Base-by-base conservation (phyloP, 1,139 yeast genomes). In the Blastobotrys aristatus region DNA sequence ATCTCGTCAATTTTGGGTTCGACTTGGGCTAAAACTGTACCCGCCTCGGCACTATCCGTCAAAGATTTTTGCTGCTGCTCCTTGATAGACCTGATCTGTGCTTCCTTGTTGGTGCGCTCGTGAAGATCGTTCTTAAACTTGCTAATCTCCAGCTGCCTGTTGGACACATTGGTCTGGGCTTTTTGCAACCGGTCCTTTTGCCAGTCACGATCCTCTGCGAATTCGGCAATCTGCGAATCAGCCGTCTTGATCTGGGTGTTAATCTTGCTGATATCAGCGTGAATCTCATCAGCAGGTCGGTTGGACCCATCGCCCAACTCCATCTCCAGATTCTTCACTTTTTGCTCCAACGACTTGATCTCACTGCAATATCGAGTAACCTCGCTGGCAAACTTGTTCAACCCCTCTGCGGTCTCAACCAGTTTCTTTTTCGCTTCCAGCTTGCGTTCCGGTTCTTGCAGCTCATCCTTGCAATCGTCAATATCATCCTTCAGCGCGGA, bases 111-210 rank as follows among this genome's bases (percentile, higher is more conserved):
- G 0, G 43, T 35, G 37, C 53, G 53, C 11, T 57, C 59, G 8
- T 47, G 50, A 11, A 64, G 44, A 33, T 50, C 52, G 6, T 44
- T 39, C 38, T 61, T 60, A 27, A 55, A 43, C 31, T 77, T 76
- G 54, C 80, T 76, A 8, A 87, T 75, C 3, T 64, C 64, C 22
- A 82, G 65, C 54, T 73, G 74, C 50, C 75, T 74, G 56, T 84
- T 89, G 52, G 82, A 80, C 7, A 84, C 67, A 27, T 67, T 64
- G 40, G 67, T 74, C 43, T 83, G 80, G 27, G 82, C 57, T 18
- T 71, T 26, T 16, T 45, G 48, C 4, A 48, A 27, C 11, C 30
- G 14, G 77, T 56, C 40, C 76, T 81, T 41, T 71, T 72, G 29
- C 76, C 60, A 52, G 49, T 82, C 85, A 53, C 77, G 77, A 11